Evolutionary conservation across 1,284 basidiomycete species (phyloP).

Genomic region (Apiotrichum porosum): DNA sequence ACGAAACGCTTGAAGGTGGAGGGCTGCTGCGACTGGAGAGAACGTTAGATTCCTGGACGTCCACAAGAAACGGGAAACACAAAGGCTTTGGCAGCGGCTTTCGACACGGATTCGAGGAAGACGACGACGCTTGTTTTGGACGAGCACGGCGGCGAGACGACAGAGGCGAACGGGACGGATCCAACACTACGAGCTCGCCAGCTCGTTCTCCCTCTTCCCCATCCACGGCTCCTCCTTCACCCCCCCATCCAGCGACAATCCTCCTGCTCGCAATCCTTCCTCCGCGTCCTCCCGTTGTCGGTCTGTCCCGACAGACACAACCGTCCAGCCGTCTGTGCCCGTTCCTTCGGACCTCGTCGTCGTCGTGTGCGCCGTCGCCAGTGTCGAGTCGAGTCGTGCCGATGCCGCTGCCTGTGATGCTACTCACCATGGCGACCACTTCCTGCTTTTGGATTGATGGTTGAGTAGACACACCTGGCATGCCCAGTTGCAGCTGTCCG

Average conservation of each 20-base stretch:
- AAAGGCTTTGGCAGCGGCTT: too few relatives aligned
- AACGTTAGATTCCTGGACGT: not conserved
- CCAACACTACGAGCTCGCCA: not conserved
- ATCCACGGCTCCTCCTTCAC: not conserved
- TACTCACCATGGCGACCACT: conserved; percentile 20
- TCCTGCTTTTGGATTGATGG: conserved; percentile 8
- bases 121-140: not conserved
- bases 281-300: not conserved
- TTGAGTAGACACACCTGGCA: conserved; percentile 1
- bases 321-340: not conserved
- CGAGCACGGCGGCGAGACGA: too few relatives aligned
- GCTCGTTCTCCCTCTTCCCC: not conserved
- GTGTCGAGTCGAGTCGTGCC: not conserved
- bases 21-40: conserved; percentile 46
- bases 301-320: not conserved
- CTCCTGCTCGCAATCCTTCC: not conserved
- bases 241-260: not conserved
- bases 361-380: not conserved
- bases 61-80: too few relatives aligned
- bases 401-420: not conserved
- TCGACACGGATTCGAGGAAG: too few relatives aligned
- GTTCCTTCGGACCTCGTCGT: conserved; percentile 2
- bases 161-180: not conserved
- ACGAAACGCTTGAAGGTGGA: conserved; percentile 96
- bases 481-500: too few relatives aligned